A percentile compares a stretch with the other conserved stretches of the same genome.
Conservation (phyloP, 176 grass and related monocot genomes). For the Luzula sylvatica region DNA sequence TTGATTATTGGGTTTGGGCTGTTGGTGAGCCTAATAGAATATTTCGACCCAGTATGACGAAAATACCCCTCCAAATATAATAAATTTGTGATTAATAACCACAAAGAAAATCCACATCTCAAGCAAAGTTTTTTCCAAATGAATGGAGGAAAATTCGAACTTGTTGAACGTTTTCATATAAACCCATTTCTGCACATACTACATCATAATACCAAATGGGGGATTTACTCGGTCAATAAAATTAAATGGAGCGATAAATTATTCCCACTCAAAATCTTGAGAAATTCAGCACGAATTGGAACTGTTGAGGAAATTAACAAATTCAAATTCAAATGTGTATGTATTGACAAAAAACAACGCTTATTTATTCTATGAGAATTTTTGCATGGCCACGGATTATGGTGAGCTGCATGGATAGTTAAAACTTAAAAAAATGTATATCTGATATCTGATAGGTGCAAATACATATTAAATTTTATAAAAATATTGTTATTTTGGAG, state of each 20-base stretch:
- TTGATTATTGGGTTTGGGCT: slow-evolving; percentile 32
- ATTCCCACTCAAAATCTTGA: slow-evolving; percentile 44
- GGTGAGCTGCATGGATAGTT: slow-evolving; percentile 52
- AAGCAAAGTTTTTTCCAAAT: slow-evolving; percentile 38
- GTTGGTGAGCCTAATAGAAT: slow-evolving; percentile 28
- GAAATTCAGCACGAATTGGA: slow-evolving; percentile 56
- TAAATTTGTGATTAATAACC: slow-evolving; percentile 30
- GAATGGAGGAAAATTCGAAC: slow-evolving; percentile 20
- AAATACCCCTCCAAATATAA: slow-evolving; percentile 20
- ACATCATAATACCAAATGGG: slow-evolving; percentile 69
- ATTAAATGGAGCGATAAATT: slow-evolving; percentile 67
- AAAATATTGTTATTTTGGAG: no score
- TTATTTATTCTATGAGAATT: slow-evolving; percentile 70
- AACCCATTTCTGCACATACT: slow-evolving; percentile 74
- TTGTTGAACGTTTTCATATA: slow-evolving; percentile 52
- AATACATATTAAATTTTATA: no score
- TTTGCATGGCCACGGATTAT: slow-evolving; percentile 41
- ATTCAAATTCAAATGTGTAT: slow-evolving; percentile 83
- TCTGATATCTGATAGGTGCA: no score
- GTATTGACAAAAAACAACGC: slow-evolving; percentile 48
- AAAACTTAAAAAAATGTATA: no score
- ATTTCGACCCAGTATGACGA: slow-evolving; percentile 9
- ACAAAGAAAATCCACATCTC: slow-evolving; percentile 55
- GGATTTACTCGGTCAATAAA: slow-evolving; percentile 52
- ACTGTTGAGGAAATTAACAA: slow-evolving; percentile 45